Evolutionary conservation across 768 basidiomycete genomes (phyloP).

Genomic region (Mycena venus): DNA sequence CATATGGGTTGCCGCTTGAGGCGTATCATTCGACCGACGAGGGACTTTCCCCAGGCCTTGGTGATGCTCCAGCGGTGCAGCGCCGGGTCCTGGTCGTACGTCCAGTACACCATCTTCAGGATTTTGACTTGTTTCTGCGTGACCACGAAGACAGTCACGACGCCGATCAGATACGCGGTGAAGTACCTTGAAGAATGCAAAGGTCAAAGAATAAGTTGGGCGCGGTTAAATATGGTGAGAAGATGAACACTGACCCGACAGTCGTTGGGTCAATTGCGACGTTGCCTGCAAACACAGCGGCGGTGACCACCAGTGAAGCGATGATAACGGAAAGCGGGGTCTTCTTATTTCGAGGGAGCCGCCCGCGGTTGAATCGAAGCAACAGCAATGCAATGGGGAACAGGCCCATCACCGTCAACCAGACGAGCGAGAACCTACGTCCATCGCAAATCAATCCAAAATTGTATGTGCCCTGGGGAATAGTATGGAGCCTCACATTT

Average conservation of each 20-base stretch:
- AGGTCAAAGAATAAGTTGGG: too few species aligned
- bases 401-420: conserved; percentile 73
- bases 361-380: conserved; percentile 76
- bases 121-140: conserved; percentile 67
- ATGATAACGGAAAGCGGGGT: conserved; percentile 59
- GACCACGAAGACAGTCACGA: conserved; percentile 61
- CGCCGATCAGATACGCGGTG: conserved; percentile 66
- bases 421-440: conserved; percentile 74
- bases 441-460: neutral
- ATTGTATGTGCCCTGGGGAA: conserved; percentile 5
- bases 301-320: conserved; percentile 55
- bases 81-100: conserved; percentile 69
- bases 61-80: conserved; percentile 59
- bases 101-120: conserved; percentile 70
- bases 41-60: conserved; percentile 53
- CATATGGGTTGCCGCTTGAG: conserved; percentile 69
- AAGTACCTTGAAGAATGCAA: conserved; percentile 65
- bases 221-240: neutral
- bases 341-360: conserved; percentile 58
- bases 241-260: conserved; percentile 61
- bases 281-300: conserved; percentile 68
- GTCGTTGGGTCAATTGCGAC: conserved; percentile 69
- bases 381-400: conserved; percentile 73
- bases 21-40: conserved; percentile 60
- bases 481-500: conserved; percentile 55